Percentiles rank a stretch among this genome's conserved stretches.
Conservation (phyloP, 192 early-diverging fungal genomes). For the Diversispora eburnea region DNA sequence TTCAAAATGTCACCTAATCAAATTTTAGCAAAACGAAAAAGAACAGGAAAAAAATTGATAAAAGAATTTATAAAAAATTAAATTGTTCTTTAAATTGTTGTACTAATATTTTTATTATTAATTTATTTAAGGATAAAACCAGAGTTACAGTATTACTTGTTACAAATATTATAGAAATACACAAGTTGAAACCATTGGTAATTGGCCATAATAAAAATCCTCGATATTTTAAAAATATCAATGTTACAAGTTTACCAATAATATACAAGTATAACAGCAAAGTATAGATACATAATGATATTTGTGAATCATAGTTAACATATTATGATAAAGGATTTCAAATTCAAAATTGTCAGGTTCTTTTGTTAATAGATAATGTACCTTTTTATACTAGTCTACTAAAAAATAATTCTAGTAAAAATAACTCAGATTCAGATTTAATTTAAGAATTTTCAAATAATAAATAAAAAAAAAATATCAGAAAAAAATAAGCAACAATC, state of each 20-base stretch:
- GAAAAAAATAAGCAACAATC: no score
- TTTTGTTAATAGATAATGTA: constrained; percentile 8
- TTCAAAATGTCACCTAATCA: background rate
- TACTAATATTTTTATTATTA: background rate
- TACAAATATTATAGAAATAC: no score
- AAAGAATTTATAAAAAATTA: background rate
- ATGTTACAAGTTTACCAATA: background rate
- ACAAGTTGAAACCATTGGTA: no score
- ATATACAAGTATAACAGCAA: background rate
- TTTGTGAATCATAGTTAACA: no score
- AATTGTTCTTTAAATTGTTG: background rate
- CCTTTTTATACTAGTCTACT: background rate
- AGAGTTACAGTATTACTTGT: no score
- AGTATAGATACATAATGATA: background rate
- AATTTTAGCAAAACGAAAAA: background rate
- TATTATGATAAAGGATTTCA: background rate
- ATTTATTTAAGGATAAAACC: no score
- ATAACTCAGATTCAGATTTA: no score
- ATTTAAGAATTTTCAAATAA: no score
- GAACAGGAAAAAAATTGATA: background rate
- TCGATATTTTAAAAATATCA: no score
- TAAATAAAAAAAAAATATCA: no score
- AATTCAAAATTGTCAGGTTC: background rate
- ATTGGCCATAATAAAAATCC: no score
- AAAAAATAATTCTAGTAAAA: no score